Percentiles rank a stretch among this genome's conserved stretches.
phyloP scores from a whole-genome alignment of 352 stramenopile species.

The Globisporangium nunn region DNA sequence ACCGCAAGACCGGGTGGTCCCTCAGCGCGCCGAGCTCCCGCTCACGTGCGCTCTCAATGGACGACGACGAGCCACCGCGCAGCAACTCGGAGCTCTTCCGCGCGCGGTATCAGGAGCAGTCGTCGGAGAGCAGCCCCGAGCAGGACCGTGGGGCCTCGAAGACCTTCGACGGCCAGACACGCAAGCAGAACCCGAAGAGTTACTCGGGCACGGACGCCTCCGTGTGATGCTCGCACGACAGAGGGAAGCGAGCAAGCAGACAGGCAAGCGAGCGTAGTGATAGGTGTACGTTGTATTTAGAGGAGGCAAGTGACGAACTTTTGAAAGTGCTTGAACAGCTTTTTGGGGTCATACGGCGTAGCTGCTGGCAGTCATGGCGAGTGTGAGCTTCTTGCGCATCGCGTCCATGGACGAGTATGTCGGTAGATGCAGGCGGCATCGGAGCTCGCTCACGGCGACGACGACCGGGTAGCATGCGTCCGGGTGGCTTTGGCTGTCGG shows the following conservation, averaged over 20 bases:
- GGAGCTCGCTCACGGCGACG: conserved; percentile 15
- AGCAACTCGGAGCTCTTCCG: conserved; percentile 35
- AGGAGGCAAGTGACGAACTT: neutral
- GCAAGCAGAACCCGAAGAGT: neutral
- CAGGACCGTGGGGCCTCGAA: neutral
- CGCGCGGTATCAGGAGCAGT: conserved; percentile 15
- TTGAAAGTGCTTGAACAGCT: neutral
- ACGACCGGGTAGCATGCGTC: conserved; percentile 61
- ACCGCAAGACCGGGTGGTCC: conserved; percentile 45
- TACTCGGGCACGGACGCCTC: conserved; percentile 5
- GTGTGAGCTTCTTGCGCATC: conserved; percentile 50
- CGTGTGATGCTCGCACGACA: neutral
- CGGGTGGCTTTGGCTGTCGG: conserved; percentile 35
- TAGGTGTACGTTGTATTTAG: conserved; percentile 14
- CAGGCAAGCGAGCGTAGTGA: neutral
- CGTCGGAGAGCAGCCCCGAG: conserved; percentile 15
- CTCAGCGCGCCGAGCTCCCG: conserved; percentile 48
- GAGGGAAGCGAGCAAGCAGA: neutral
- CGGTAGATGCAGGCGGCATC: conserved; percentile 45
- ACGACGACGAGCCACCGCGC: conserved; percentile 45
- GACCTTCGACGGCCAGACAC: conserved; percentile 2
- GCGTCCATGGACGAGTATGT: conserved; percentile 40
- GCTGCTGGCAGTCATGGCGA: conserved; percentile 41
- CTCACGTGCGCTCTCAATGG: conserved; percentile 47
- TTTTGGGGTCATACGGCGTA: neutral